Conservation (phyloP, 2,329 filamentous ascomycete genomes). For the Ascochyta clinopodiicola region DNA sequence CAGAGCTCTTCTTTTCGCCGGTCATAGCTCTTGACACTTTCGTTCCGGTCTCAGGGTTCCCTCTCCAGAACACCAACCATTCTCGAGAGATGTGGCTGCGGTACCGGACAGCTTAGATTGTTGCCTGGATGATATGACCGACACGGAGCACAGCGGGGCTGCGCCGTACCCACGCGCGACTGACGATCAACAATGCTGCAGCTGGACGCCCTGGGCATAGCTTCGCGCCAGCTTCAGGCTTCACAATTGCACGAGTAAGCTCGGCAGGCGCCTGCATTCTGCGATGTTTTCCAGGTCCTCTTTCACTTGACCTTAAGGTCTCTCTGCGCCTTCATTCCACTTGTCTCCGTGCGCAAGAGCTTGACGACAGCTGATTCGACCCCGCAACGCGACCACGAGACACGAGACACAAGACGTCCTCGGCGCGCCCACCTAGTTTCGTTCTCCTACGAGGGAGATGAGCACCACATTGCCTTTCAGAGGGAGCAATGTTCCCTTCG, state of each 20-base stretch:
- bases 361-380: conserved; percentile 7
- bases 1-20: conserved; percentile 39
- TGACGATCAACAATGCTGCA: conserved; percentile 26
- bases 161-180: conserved; percentile 16
- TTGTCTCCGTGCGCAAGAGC: conserved; percentile 2
- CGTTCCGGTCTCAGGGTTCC: conserved; percentile 23
- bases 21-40: conserved; percentile 31
- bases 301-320: conserved; percentile 36
- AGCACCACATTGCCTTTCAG: conserved; percentile 31
- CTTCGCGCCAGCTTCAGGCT: conserved; percentile 30
- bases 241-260: conserved; percentile 22
- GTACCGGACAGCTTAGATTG: neutral
- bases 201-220: conserved; percentile 18
- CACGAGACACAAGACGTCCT: neutral
- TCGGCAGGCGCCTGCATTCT: conserved; percentile 32
- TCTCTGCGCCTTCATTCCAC: conserved; percentile 3
- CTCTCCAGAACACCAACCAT: conserved; percentile 21
- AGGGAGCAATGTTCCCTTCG: conserved; percentile 41
- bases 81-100: neutral
- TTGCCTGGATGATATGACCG: conserved; percentile 14
- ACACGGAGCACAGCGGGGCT: conserved; percentile 14
- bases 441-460: conserved; percentile 18
- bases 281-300: conserved; percentile 41
- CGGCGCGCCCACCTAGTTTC: neutral
- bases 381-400: conserved; percentile 22